Conservation (phyloP, 78 protist genomes). For the Guillardia theta region DNA sequence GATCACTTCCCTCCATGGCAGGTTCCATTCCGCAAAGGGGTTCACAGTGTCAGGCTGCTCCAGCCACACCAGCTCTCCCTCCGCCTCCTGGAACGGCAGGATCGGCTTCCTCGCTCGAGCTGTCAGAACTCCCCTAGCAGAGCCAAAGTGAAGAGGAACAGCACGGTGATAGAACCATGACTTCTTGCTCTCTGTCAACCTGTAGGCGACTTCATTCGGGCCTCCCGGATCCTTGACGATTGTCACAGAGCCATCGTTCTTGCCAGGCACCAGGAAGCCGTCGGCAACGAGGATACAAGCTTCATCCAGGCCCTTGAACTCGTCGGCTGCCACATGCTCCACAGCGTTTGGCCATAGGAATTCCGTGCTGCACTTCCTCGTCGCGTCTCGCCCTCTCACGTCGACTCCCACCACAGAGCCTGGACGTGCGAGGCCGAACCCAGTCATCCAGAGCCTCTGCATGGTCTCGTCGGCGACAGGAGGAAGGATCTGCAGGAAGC, state of each 20-base stretch:
- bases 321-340: neutral
- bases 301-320: neutral
- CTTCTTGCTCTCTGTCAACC: neutral
- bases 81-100: neutral
- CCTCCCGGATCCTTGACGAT: neutral
- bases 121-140: neutral
- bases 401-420: slow-evolving; percentile 8
- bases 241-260: neutral
- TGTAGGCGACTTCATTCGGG: neutral
- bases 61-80: slow-evolving; percentile 24
- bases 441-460: neutral
- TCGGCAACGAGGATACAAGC: neutral
- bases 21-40: neutral
- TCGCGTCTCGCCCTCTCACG: neutral
- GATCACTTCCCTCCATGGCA: slow-evolving; percentile 11
- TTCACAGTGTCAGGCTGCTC: neutral
- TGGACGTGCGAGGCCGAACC: neutral
- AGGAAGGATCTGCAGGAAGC: neutral
- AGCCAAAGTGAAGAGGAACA: neutral
- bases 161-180: slow-evolving; percentile 1
- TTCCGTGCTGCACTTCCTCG: neutral
- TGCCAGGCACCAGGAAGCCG: slow-evolving; percentile 16
- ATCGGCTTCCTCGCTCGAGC: neutral
- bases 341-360: slow-evolving; percentile 24
- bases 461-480: neutral